These are phyloP conservation scores for Nymphaea colorata DNA, from an alignment of 164 flowering plant genomes.

Conservation along the genomic window DNA sequence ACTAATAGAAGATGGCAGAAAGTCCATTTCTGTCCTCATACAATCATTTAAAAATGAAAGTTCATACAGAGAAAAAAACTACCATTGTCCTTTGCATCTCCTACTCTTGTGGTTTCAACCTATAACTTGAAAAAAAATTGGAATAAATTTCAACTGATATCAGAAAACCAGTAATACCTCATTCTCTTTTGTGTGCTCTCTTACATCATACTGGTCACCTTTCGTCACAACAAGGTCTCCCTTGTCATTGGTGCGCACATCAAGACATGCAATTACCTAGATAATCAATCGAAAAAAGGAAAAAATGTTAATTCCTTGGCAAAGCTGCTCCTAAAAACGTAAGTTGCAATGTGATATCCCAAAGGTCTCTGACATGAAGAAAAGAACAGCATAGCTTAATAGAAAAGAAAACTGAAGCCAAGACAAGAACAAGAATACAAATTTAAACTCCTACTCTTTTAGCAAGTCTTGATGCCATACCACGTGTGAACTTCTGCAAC, in stretches of 20 bases:
- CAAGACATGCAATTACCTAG: slow-evolving; percentile 97
- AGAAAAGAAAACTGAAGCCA: too few relatives aligned
- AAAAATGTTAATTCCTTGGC: neutral
- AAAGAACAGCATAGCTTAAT: too few relatives aligned
- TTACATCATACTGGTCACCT: slow-evolving; percentile 97
- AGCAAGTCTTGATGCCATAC: slow-evolving; percentile 77
- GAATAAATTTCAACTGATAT: too few relatives aligned
- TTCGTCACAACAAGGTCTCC: slow-evolving; percentile 98
- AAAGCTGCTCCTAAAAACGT: neutral
- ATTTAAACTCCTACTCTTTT: slow-evolving; percentile 56
- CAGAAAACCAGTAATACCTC: slow-evolving; percentile 38
- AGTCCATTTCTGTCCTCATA: too few relatives aligned
- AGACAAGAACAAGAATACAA: neutral
- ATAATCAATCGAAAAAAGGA: neutral
- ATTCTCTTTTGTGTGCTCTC: slow-evolving; percentile 80
- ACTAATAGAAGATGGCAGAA: too few relatives aligned
- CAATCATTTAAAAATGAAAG: too few relatives aligned
- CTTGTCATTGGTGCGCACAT: slow-evolving; percentile 88
- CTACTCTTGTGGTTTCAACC: too few relatives aligned
- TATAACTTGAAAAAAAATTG: too few relatives aligned
- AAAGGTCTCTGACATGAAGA: neutral
- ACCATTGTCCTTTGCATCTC: too few relatives aligned
- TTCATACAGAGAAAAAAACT: too few relatives aligned
- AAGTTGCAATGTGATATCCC: neutral
- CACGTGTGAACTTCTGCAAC: slow-evolving; percentile 54